Percentiles rank a stretch among this genome's conserved stretches.
Conservation (phyloP, 805 yeast species). For the Cyberlindnera mrakii region DNA sequence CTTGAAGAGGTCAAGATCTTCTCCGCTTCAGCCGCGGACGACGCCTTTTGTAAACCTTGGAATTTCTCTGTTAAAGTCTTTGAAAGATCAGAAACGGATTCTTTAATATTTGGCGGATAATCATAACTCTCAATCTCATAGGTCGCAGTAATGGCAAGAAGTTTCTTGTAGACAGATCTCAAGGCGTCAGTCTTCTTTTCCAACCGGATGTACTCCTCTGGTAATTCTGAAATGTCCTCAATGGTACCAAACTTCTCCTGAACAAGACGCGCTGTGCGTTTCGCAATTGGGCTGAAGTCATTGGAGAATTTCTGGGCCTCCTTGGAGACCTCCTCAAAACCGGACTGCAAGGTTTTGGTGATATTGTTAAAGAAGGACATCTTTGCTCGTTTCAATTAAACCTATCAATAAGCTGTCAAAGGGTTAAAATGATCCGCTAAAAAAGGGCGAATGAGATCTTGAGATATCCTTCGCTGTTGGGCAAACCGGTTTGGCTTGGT, state of each 20-base stretch:
- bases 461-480: too few relatives aligned
- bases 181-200: constrained; percentile 64
- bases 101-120: constrained; percentile 74
- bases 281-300: constrained; percentile 48
- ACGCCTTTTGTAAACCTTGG: constrained; percentile 55
- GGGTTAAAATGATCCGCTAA: background rate
- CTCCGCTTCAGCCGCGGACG: constrained; percentile 63
- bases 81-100: constrained; percentile 57
- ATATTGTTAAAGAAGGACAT: constrained; percentile 26
- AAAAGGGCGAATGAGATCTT: too few relatives aligned
- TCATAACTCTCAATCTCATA: constrained; percentile 74
- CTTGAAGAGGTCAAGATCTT: constrained; percentile 37
- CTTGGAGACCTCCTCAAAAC: constrained; percentile 26
- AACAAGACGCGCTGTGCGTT: constrained; percentile 52
- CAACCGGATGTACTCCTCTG: constrained; percentile 62
- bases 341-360: constrained; percentile 19
- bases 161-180: constrained; percentile 50
- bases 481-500: too few relatives aligned
- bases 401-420: background rate
- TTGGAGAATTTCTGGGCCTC: constrained; percentile 34
- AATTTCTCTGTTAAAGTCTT: constrained; percentile 50
- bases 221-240: constrained; percentile 67
- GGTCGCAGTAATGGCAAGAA: constrained; percentile 48
- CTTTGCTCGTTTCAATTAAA: background rate
- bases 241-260: constrained; percentile 60